phyloP scores from a whole-genome alignment of 371 early-diverging fungal genomes.

The Mucor piriformis region DNA sequence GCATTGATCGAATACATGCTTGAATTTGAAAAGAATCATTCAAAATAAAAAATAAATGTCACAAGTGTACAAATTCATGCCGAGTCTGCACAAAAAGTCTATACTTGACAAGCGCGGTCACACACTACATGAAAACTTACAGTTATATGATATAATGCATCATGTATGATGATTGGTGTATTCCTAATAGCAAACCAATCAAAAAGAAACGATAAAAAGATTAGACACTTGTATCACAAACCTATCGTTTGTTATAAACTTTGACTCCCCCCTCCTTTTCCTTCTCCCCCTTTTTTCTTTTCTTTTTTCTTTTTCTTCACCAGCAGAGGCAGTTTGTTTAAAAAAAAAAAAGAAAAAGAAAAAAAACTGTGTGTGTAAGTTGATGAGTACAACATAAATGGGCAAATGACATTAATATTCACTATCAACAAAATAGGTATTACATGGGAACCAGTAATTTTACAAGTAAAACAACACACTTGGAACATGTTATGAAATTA shows the following conservation, averaged over 20 bases:
- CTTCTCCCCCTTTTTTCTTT: neutral
- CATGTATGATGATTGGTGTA: constrained; percentile 10
- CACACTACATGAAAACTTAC: neutral
- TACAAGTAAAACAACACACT: neutral
- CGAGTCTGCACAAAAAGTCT: neutral
- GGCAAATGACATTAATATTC: neutral
- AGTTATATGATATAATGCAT: constrained; percentile 1
- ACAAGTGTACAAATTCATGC: neutral
- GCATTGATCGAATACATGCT: constrained; percentile 76
- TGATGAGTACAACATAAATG: neutral
- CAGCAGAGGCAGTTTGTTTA: neutral
- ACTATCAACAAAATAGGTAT: neutral
- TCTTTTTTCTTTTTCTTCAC: neutral
- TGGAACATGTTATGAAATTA: neutral
- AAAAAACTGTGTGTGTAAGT: neutral
- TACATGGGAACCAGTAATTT: neutral
- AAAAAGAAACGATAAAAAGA: neutral
- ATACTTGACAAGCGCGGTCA: neutral
- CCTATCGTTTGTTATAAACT: neutral
- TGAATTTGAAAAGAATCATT: constrained; percentile 68
- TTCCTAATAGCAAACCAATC: constrained; percentile 2
- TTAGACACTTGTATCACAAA: neutral
- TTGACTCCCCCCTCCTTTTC: neutral
- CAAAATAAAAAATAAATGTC: neutral
- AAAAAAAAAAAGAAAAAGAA: neutral